Conservation (phyloP, 331 rosid genomes). For the Rhamnella rubrinervis region DNA sequence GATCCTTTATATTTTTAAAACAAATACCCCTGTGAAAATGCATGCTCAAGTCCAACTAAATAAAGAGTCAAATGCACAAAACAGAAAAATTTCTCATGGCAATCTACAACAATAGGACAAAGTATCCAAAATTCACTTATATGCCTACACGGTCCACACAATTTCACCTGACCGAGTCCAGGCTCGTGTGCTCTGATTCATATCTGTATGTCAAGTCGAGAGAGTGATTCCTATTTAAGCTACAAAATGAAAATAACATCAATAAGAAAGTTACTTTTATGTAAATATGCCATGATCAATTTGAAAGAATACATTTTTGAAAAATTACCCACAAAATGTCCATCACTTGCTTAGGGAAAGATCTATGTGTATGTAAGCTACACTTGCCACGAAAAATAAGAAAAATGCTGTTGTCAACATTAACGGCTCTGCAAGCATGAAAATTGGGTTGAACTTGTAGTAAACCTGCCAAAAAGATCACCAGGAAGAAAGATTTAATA, state of each 20-base stretch:
- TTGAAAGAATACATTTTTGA: conserved; percentile 22
- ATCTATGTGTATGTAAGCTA: conserved; percentile 79
- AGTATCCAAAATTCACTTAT: conserved; percentile 1
- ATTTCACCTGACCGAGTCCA: conserved; percentile 7
- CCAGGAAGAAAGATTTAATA: conserved; percentile 22
- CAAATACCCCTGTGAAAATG: background rate
- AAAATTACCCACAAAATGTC: conserved; percentile 14
- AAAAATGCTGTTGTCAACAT: conserved; percentile 77
- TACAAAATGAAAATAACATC: conserved; percentile 2
- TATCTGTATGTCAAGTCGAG: conserved; percentile 31
- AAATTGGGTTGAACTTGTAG: conserved; percentile 81
- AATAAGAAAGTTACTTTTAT: background rate
- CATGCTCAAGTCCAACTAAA: conserved; percentile 12
- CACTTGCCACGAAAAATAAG: conserved; percentile 67
- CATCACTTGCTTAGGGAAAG: conserved; percentile 73
- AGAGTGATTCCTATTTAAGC: conserved; percentile 12
- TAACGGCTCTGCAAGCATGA: conserved; percentile 96
- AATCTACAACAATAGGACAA: background rate
- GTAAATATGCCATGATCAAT: background rate
- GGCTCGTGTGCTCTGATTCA: conserved; percentile 31
- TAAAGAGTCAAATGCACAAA: background rate
- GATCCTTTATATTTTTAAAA: conserved; percentile 9
- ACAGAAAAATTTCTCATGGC: conserved; percentile 20
- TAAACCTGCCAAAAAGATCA: conserved; percentile 52
- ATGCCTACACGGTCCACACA: conserved; percentile 16